A percentile compares a stretch with the other conserved stretches of the same genome.
Evolutionary conservation across 2,329 filamentous ascomycete species (phyloP).

Genomic region (Sporothrix protearum): DNA sequence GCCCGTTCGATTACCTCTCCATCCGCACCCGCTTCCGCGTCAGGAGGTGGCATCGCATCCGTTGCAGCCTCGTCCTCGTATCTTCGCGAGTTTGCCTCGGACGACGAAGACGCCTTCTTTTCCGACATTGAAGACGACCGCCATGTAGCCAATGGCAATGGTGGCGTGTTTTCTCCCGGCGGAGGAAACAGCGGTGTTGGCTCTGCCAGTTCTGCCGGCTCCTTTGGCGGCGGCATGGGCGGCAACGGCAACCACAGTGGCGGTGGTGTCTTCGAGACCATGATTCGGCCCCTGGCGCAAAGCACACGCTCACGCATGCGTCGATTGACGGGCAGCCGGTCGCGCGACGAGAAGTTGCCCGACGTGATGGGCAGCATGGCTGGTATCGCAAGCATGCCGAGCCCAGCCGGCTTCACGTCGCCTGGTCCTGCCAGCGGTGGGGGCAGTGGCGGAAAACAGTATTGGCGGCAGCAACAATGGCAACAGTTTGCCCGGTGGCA

Average conservation of each 20-base stretch:
- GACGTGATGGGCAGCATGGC: conserved; percentile 20
- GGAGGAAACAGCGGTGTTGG: background rate
- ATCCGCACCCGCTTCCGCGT: conserved; percentile 44
- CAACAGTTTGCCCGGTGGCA: background rate
- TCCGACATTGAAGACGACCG: conserved; percentile 71
- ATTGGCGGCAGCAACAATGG: background rate
- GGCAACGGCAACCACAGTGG: background rate
- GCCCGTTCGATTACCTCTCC: conserved; percentile 83
- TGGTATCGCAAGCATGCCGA: background rate
- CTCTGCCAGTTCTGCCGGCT: background rate
- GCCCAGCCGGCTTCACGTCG: background rate
- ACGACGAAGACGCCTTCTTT: conserved; percentile 78
- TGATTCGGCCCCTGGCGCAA: conserved; percentile 57
- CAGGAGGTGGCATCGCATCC: conserved; percentile 53
- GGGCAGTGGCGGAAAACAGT: background rate
- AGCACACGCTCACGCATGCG: conserved; percentile 58
- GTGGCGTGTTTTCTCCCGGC: background rate
- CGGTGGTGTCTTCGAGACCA: conserved; percentile 51
- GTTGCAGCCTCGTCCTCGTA: conserved; percentile 60
- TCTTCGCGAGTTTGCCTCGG: conserved; percentile 62
- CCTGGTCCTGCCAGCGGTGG: background rate
- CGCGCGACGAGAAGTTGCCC: conserved; percentile 36
- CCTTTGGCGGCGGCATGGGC: background rate
- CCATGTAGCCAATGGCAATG: conserved; percentile 29
- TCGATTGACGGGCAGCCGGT: conserved; percentile 56